phyloP scores from a whole-genome alignment of 306 rosid genomes.

The Pachyrhizus erosus region DNA sequence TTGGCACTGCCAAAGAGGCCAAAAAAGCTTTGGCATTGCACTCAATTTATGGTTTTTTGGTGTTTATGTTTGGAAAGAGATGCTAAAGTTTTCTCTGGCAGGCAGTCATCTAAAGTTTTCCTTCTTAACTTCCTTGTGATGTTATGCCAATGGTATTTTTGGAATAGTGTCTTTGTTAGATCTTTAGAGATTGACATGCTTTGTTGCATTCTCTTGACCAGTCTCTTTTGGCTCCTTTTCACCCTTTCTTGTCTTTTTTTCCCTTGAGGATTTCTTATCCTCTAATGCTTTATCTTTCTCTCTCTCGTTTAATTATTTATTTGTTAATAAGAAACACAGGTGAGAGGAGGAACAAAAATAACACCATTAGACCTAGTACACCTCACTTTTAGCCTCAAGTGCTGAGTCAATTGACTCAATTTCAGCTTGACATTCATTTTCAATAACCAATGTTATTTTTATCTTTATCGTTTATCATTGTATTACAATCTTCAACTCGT shows the following conservation, averaged over 20 bases:
- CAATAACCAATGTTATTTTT: too few species aligned
- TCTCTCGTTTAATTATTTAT: not conserved
- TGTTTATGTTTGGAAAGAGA: not conserved
- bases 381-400: not conserved
- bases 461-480: too few species aligned
- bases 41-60: not conserved
- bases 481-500: too few species aligned
- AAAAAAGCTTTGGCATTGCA: not conserved
- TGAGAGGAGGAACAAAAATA: not conserved
- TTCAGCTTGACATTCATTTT: not conserved
- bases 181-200: not conserved
- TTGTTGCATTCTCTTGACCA: not conserved
- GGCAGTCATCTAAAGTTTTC: not conserved
- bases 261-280: not conserved
- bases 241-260: not conserved
- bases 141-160: not conserved
- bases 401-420: not conserved
- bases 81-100: not conserved
- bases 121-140: not conserved
- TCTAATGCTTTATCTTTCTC: not conserved
- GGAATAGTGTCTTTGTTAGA: not conserved
- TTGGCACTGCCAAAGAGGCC: not conserved
- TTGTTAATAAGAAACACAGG: not conserved
- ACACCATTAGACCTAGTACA: not conserved
- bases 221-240: not conserved